Evolutionary conservation across 257 asterid species (phyloP), one percentile per base, ranked within the genome.

Genomic region (Parsonsia alboflavescens): DNA sequence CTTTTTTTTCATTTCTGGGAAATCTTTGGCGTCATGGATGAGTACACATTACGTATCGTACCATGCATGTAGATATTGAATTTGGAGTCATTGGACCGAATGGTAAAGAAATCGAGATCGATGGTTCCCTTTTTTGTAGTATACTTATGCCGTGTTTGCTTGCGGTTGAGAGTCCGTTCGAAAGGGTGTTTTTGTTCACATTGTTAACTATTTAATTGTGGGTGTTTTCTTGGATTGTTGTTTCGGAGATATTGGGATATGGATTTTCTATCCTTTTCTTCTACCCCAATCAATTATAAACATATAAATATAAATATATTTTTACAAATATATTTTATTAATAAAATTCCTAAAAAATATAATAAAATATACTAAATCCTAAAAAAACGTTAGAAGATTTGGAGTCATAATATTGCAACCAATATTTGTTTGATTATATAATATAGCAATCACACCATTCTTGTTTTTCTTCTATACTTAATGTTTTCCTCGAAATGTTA

Each of bases 1-100:
- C 39, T 33, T 53, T 11, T 1, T 7, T 70, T 46, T 13, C 50
- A 7, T 10, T 46, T 9, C 1, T 46, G 12, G 39, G 36, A 39
- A 39, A 6, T 41, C 46, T 22, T 41, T 41, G 42, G 56, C 54
- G 77, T 63, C 77, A 74, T 63, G 77, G 61, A 62, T 21, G 72
- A 19, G 21, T 6, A 16, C 30, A 30, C 63, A 17, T 49, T 12
- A 69, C 7, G 15, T 58, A 24, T 50, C 62, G 0, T 16, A 3
- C 2, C 3, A 33, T 33, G 39, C 39, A 30, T 24, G 54, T 33
- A 7, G 36, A 46, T 5, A 12, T n/a, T 10, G 65, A 54, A 3
- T 71, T 53, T 71, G 65, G 66, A 71, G 45, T 62, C 44, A 15
- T 62, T 30, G 45, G 12, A 62, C 45, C 33, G 44, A 33, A 30